A percentile compares a stretch with the other conserved stretches of the same genome.
Conservation (phyloP, 306 rosid genomes). For the Neltuma alba region DNA sequence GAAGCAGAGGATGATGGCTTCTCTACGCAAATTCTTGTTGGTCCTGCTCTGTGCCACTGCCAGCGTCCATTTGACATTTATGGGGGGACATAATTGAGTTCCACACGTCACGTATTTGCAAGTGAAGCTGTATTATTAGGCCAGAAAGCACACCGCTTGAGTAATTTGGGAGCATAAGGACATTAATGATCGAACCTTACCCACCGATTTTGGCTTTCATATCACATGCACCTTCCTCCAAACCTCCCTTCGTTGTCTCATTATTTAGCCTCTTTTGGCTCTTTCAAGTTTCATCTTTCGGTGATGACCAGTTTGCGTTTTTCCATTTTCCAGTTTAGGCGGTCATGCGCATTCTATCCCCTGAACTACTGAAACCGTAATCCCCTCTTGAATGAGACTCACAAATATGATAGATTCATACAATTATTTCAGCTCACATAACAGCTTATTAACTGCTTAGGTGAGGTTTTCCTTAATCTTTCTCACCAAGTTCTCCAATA, state of each 20-base stretch:
- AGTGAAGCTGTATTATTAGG: not conserved
- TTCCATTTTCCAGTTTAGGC: too few relatives aligned
- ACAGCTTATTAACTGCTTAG: too few relatives aligned
- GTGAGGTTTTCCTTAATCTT: too few relatives aligned
- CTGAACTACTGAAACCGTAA: not conserved
- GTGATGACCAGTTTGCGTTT: too few relatives aligned
- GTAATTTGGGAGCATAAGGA: not conserved
- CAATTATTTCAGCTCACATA: not conserved
- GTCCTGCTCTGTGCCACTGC: too few relatives aligned
- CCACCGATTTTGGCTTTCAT: not conserved
- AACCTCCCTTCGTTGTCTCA: not conserved
- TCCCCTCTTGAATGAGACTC: not conserved
- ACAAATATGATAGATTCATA: not conserved
- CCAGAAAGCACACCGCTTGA: not conserved
- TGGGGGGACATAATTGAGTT: not conserved
- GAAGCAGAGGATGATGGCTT: too few relatives aligned
- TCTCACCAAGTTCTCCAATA: too few relatives aligned
- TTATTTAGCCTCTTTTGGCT: not conserved
- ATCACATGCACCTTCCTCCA: not conserved
- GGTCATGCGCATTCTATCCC: too few relatives aligned
- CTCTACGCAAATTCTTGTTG: too few relatives aligned
- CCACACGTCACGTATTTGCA: not conserved
- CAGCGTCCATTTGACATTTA: not conserved
- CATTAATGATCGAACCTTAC: not conserved
- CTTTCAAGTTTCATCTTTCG: not conserved